Evolutionary conservation across 352 stramenopile species (phyloP).

Genomic region (Phytophthora hybrid): DNA sequence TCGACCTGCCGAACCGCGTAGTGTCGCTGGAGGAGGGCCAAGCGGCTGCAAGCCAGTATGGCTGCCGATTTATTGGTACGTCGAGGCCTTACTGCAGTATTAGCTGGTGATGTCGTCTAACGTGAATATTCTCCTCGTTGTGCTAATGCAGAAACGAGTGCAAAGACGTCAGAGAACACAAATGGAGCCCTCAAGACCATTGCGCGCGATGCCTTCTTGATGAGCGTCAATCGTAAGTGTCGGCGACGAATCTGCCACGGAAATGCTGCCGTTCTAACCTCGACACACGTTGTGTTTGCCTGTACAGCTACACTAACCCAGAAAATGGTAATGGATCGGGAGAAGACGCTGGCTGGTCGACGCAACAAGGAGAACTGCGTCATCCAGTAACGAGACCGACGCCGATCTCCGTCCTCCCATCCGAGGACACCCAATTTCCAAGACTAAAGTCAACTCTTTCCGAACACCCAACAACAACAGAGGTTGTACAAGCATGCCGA

Average conservation of each 20-base stretch:
- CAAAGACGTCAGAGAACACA: slow-evolving; percentile 90
- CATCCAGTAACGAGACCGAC: slow-evolving; percentile 54
- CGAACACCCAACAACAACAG: slow-evolving; percentile 43
- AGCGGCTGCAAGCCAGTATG: slow-evolving; percentile 83
- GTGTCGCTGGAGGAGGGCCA: slow-evolving; percentile 83
- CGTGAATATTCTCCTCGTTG: background rate
- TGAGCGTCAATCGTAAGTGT: slow-evolving; percentile 87
- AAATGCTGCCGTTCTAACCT: slow-evolving; percentile 8
- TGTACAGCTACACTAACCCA: slow-evolving; percentile 73
- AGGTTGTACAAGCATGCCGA: slow-evolving; percentile 51
- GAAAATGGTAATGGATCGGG: slow-evolving; percentile 82
- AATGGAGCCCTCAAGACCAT: slow-evolving; percentile 89
- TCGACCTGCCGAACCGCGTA: slow-evolving; percentile 89
- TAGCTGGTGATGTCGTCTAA: slow-evolving; percentile 15
- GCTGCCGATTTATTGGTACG: slow-evolving; percentile 88
- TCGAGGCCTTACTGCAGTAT: background rate
- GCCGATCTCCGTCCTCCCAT: slow-evolving; percentile 1
- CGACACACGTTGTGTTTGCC: slow-evolving; percentile 13
- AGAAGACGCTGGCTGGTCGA: slow-evolving; percentile 74
- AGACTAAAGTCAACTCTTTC: slow-evolving; percentile 50
- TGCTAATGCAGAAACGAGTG: slow-evolving; percentile 81
- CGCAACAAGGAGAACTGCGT: slow-evolving; percentile 86
- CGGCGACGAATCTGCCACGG: background rate
- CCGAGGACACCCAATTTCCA: slow-evolving; percentile 16
- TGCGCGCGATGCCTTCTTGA: slow-evolving; percentile 84